Evolutionary conservation across 129 eudicot species (phyloP), one percentile per base, ranked within the genome.

Genomic region (Glebionis coronaria): DNA sequence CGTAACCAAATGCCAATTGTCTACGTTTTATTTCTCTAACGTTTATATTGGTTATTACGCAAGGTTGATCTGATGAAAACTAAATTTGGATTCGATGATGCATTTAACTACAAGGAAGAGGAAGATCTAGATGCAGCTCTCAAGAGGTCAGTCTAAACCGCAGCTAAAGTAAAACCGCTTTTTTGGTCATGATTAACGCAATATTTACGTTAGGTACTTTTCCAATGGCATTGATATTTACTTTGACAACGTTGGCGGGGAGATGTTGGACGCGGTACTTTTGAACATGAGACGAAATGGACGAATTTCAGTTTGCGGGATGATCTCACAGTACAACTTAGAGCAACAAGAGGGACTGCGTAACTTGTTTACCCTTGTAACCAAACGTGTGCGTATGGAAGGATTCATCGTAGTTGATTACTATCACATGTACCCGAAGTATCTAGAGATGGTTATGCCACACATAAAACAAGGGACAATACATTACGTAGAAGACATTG

Each of bases 91-190:
- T 82, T 78, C 31, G 78, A 82, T 15, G 82, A 82, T 49, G 86
- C 86, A 64, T 82, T 82, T 61, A 82, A 82, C 73, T 82, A 82
- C 76, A 78, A 73, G 58, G 77, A 82, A 65, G 86, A 75, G 14
- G 62, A 54, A 45, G 73, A 75, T 65, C 59, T 77, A 35, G 74
- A 60, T 65, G 78, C 76, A 58, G 61, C 73, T 65, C 63, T 74
- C 1, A 82, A 59, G 44, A 82, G 82, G 79, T 76, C 60, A 61
- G 69, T 67, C 2, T 38, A 35, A 53, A 50, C 16, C 0, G 8
- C 3, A 11, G n/a, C 4, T 2, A 54, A 56, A 20, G 4, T 21
- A 6, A 23, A 23, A 23, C 25, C 25, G 25, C 25, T 23, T 0
- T 23, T 23, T 23, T 23, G 25, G 25, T 23, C 25, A 23, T 23